Evolutionary conservation across 495 filamentous ascomycete genomes (phyloP).

Genomic region (Diplogelasinospora grovesii): DNA sequence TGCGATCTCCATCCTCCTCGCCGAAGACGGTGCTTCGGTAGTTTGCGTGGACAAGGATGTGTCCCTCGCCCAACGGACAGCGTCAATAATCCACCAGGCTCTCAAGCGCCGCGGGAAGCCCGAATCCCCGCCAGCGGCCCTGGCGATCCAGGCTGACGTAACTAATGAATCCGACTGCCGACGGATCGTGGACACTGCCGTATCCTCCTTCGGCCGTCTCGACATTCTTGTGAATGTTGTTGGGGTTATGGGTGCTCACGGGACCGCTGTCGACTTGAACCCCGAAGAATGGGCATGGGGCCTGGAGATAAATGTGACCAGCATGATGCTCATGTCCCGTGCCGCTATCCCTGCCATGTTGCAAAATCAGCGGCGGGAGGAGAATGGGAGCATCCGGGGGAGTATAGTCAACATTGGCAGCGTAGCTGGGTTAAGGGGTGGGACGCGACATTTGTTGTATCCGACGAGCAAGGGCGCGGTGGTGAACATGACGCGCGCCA

Average conservation of each 20-base stretch:
- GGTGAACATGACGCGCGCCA: conserved; percentile 52
- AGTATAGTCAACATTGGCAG: conserved; percentile 46
- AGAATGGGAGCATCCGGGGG: conserved; percentile 37
- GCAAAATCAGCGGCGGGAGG: conserved; percentile 23
- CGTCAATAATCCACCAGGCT: conserved; percentile 25
- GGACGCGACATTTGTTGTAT: conserved; percentile 54
- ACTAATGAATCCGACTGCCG: conserved; percentile 42
- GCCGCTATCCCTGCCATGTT: conserved; percentile 50
- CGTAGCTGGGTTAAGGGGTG: conserved; percentile 51
- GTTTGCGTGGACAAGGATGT: conserved; percentile 47
- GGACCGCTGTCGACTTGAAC: conserved; percentile 50
- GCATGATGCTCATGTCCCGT: conserved; percentile 53
- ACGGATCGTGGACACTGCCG: conserved; percentile 30
- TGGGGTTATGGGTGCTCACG: conserved; percentile 46
- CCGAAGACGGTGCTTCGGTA: conserved; percentile 47
- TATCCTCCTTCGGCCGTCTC: conserved; percentile 38
- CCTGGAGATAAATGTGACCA: conserved; percentile 51
- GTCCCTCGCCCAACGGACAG: conserved; percentile 42
- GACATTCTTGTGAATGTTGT: conserved; percentile 56
- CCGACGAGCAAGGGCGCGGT: conserved; percentile 56
- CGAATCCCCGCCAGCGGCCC: conserved; percentile 1
- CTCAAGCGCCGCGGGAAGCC: too few species aligned
- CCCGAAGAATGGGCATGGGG: conserved; percentile 45
- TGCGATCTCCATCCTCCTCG: conserved; percentile 51
- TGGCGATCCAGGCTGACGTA: conserved; percentile 43